Evolutionary conservation across 2,329 filamentous ascomycete species (phyloP).

Genomic region (Calonectria pauciramosa): DNA sequence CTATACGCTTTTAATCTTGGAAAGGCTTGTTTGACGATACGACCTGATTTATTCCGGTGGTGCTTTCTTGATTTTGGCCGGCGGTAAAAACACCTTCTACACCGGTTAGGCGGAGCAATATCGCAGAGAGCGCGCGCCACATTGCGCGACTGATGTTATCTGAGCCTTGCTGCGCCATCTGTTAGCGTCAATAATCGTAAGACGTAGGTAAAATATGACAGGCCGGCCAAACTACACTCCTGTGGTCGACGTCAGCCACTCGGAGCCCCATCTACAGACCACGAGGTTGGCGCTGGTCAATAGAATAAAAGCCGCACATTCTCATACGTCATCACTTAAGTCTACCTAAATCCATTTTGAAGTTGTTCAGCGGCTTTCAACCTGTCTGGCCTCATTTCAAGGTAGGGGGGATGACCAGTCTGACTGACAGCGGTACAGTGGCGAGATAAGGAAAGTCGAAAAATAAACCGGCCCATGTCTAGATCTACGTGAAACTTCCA

Average conservation of each 20-base stretch:
- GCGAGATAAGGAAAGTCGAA: not conserved
- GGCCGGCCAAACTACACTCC: not conserved
- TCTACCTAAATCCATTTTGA: not conserved
- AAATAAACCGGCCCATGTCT: not conserved
- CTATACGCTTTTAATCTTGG: too few species aligned
- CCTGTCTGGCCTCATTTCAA: not conserved
- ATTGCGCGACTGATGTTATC: not conserved
- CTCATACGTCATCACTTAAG: not conserved
- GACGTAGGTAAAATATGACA: not conserved
- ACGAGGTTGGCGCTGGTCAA: not conserved
- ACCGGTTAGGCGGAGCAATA: not conserved
- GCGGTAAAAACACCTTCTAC: not conserved
- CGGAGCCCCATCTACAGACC: not conserved
- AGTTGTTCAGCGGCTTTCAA: not conserved
- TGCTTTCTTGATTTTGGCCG: not conserved
- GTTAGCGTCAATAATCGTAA: not conserved
- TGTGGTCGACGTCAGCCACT: not conserved
- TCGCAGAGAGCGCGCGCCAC: too few species aligned
- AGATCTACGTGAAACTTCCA: not conserved
- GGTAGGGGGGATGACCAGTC: not conserved
- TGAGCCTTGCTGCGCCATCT: not conserved
- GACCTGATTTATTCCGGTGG: not conserved
- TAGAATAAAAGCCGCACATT: not conserved
- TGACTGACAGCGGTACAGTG: not conserved
- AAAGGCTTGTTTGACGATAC: not conserved